Evolutionary conservation across 1,284 basidiomycete species (phyloP), one percentile per base, ranked within the genome.

Genomic region (Crucibulum parvulum): DNA sequence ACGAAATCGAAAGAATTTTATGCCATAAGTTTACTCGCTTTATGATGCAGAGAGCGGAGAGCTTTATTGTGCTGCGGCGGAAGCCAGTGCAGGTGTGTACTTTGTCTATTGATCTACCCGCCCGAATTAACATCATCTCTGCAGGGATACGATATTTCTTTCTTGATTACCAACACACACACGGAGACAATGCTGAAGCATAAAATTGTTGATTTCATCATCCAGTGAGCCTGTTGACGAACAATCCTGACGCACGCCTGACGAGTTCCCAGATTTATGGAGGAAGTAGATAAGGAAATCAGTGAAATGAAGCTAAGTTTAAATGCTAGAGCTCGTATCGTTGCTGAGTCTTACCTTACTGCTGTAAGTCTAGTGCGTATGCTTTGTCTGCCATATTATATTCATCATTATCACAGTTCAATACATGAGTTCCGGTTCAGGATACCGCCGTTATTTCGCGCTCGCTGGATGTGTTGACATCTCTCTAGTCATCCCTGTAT

Each of bases 1-100:
- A 99, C 78, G 98, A 99, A 80, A 98, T 98, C 67, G 98, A 99
- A 77, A 88, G 93, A 61, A 98, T 99, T 67, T 82, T 99, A 47
- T 98, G 95, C 73, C 95, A 98, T 82, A 96, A 99, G 78, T 99
- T 99, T 76, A 98, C 96, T n/a, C 86, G 98, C 51, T 99, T 99
- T 83, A 92, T 99, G 90, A 99, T 96, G 92, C 95, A 97, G 81
- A 85, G 98, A 53, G 98, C 98, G 16, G 98, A 99, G 81, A 93
- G 89, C 76, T 99, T 99, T 75, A 88, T 99, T 58, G 94, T 99
- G 66, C 84, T 99, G 69, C 87, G 98, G 72, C 86, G 98, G 76
- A 98, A 97, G 77, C 95, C 98, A 16, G 91, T 99, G 51, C 84
- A 87, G 63, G 95, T 94, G 69, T 71, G 88, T 65, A 16, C 31